These are phyloP conservation scores for Lentinula detonsa DNA, from an alignment of 768 basidiomycete species.

Conservation along the genomic window DNA sequence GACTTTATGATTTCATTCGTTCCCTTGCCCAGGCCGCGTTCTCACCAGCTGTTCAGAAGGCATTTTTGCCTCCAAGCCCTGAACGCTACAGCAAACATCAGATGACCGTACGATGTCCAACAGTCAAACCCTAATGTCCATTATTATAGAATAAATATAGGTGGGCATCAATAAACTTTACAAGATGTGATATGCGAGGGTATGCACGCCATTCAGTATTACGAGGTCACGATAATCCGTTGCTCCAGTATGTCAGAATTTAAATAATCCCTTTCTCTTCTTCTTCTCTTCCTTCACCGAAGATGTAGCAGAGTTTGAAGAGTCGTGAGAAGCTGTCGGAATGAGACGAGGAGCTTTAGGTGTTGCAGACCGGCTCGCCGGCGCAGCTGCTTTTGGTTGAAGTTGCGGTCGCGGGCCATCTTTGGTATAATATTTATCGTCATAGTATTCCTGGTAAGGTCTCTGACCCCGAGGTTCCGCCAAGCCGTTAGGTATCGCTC, in stretches of 20 bases:
- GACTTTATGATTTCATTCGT: background rate
- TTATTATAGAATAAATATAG: background rate
- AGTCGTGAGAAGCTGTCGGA: constrained; percentile 49
- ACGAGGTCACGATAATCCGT: background rate
- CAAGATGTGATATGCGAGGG: background rate
- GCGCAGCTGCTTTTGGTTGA: constrained; percentile 18
- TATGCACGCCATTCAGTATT: background rate
- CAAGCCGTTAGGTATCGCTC: constrained; percentile 64
- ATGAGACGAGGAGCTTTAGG: constrained; percentile 37
- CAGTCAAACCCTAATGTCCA: background rate
- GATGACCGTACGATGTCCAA: too few relatives aligned
- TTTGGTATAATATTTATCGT: constrained; percentile 67
- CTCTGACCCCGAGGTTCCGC: constrained; percentile 40
- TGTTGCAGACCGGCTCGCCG: constrained; percentile 13
- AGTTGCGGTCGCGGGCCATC: constrained; percentile 47
- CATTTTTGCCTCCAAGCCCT: background rate
- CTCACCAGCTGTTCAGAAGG: too few relatives aligned
- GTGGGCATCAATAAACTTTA: background rate
- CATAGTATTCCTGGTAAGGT: constrained; percentile 71
- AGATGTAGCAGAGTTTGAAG: constrained; percentile 30
- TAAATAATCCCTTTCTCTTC: constrained; percentile 71
- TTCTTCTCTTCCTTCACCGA: constrained; percentile 52
- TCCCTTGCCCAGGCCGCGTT: background rate
- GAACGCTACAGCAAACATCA: too few relatives aligned
- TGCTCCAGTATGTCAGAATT: constrained; percentile 33